These are phyloP conservation scores for Candida pseudoviswanathii DNA, from an alignment of 1,139 yeast species.

Conservation along the genomic window DNA sequence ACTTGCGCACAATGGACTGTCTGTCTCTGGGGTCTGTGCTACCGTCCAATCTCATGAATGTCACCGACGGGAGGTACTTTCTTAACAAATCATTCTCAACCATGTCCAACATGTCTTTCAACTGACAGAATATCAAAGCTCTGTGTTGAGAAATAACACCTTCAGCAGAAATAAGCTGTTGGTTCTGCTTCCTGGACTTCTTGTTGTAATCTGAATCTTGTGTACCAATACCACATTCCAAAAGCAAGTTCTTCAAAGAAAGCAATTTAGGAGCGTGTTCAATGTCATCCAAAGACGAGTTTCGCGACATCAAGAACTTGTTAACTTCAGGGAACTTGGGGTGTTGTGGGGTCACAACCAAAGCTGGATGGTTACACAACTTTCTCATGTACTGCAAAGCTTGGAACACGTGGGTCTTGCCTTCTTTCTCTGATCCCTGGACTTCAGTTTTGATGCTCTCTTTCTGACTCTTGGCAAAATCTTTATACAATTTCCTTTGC, in stretches of 20 bases:
- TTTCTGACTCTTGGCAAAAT: conserved; percentile 89
- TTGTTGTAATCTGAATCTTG: conserved; percentile 47
- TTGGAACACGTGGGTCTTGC: conserved; percentile 93
- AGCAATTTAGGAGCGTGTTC: conserved; percentile 88
- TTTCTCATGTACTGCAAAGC: conserved; percentile 97
- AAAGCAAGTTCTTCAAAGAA: conserved; percentile 77
- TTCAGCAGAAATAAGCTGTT: conserved; percentile 49
- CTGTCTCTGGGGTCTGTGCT: conserved; percentile 91
- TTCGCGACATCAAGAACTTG: conserved; percentile 57
- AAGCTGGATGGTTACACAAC: conserved; percentile 93
- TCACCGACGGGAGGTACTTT: conserved; percentile 85
- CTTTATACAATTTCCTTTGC: conserved; percentile 84
- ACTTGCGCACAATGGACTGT: conserved; percentile 87
- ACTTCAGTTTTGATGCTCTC: conserved; percentile 68
- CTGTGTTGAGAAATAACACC: conserved; percentile 94
- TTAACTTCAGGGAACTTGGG: conserved; percentile 77
- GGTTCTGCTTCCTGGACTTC: conserved; percentile 30
- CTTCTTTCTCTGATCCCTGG: conserved; percentile 43
- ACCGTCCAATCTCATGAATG: conserved; percentile 95
- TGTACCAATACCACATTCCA: conserved; percentile 94
- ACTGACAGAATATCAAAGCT: conserved; percentile 92
- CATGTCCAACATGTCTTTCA: conserved; percentile 96
- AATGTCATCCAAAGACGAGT: conserved; percentile 66
- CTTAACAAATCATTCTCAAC: conserved; percentile 87
- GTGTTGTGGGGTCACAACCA: conserved; percentile 82